Conservation (phyloP, 441 rosid species). For the Melastoma candidum region DNA sequence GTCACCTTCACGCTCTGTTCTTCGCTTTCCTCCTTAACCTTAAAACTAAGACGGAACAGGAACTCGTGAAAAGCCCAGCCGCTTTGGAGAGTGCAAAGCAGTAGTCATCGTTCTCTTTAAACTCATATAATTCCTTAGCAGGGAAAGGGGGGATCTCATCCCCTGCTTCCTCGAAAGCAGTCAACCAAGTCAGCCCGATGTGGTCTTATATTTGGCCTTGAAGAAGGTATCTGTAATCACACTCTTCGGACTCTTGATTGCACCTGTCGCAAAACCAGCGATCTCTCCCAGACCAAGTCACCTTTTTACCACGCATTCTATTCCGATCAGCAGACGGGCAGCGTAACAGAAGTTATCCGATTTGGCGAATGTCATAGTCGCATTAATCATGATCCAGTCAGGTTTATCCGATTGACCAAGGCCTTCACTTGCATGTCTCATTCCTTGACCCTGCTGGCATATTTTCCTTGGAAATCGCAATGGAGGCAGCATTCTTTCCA, state of each 20-base stretch:
- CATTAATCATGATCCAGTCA: constrained; percentile 74
- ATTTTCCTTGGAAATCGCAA: constrained; percentile 66
- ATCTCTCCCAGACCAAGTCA: constrained; percentile 35
- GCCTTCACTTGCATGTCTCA: constrained; percentile 67
- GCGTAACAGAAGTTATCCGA: constrained; percentile 75
- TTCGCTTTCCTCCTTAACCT: constrained; percentile 84
- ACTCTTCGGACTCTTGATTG: constrained; percentile 75
- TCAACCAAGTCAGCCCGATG: constrained; percentile 70
- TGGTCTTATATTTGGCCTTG: constrained; percentile 88
- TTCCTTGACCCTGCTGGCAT: constrained; percentile 43
- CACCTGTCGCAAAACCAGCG: constrained; percentile 82
- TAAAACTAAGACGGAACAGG: constrained; percentile 40
- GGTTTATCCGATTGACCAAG: constrained; percentile 84
- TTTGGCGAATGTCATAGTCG: constrained; percentile 51
- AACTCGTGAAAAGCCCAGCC: constrained; percentile 46
- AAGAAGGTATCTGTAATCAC: constrained; percentile 79
- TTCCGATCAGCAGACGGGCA: constrained; percentile 87
- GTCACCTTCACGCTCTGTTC: constrained; percentile 74
- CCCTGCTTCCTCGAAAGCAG: constrained; percentile 81
- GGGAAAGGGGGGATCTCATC: constrained; percentile 73
- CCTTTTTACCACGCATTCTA: constrained; percentile 80
- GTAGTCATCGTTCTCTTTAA: constrained; percentile 56
- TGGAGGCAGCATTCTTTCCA: constrained; percentile 45
- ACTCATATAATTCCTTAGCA: constrained; percentile 51
- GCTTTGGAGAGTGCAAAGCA: constrained; percentile 42